Evolutionary conservation across 768 basidiomycete species (phyloP).

Genomic region (Mycena kentingensis): DNA sequence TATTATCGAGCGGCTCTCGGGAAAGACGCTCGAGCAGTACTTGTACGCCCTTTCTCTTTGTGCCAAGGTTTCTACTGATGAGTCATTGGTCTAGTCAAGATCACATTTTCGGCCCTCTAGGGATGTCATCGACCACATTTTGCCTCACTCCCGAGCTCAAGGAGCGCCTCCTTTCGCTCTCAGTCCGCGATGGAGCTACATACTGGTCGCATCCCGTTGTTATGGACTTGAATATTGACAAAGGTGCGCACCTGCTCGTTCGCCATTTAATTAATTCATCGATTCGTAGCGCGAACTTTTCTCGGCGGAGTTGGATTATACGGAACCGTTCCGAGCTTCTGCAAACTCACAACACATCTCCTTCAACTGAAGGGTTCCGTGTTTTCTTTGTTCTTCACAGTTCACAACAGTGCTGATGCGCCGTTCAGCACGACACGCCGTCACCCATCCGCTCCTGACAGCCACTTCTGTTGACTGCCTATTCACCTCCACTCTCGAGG

Average conservation of each 20-base stretch:
- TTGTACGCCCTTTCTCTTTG: slow-evolving; percentile 25
- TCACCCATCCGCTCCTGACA: neutral
- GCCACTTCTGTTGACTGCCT: neutral
- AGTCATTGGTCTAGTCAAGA: slow-evolving; percentile 18
- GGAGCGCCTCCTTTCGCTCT: slow-evolving; percentile 10
- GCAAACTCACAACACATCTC: too few species aligned
- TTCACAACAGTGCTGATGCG: slow-evolving; percentile 18
- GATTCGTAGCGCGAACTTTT: neutral
- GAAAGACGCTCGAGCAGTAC: slow-evolving; percentile 31
- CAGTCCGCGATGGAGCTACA: too few species aligned
- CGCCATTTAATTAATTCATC: too few species aligned
- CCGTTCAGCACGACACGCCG: neutral
- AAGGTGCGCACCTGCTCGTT: neutral
- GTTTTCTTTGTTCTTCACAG: slow-evolving; percentile 24
- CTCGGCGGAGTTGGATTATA: slow-evolving; percentile 21
- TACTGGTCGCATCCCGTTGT: too few species aligned
- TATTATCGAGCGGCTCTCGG: slow-evolving; percentile 30
- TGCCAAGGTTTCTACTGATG: neutral
- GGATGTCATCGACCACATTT: slow-evolving; percentile 24
- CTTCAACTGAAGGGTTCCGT: too few species aligned
- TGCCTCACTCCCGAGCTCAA: slow-evolving; percentile 21
- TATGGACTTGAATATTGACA: slow-evolving; percentile 4
- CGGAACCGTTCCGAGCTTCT: slow-evolving; percentile 20
- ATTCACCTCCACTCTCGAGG: neutral
- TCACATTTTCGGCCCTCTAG: slow-evolving; percentile 26